These are phyloP conservation scores for Perkinsus chesapeaki DNA, from an alignment of 169 alveolate species.

Conservation along the genomic window DNA sequence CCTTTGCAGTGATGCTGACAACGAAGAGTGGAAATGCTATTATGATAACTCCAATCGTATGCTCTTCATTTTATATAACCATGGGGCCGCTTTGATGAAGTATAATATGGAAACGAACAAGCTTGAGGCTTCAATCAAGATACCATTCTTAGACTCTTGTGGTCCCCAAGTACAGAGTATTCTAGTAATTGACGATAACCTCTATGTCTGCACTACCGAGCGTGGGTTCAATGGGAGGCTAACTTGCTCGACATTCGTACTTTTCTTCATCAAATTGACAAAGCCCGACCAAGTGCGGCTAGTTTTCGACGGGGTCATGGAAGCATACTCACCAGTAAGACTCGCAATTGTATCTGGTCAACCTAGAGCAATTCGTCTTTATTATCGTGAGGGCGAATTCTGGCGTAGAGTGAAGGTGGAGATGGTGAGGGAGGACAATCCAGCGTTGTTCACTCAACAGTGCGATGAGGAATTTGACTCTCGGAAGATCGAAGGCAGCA, in stretches of 20 bases:
- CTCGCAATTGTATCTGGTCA: no score
- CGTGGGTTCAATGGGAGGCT: no score
- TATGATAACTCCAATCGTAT: not conserved
- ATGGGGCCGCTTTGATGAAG: not conserved
- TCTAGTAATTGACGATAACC: no score
- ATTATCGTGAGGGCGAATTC: not conserved
- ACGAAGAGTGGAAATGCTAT: not conserved
- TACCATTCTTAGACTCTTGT: not conserved
- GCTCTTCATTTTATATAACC: not conserved
- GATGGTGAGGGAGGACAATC: not conserved
- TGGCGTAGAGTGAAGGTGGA: not conserved
- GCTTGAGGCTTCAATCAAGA: not conserved
- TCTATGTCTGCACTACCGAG: no score
- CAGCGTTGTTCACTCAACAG: not conserved
- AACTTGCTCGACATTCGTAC: no score
- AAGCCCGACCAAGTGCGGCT: no score
- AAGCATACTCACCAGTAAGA: no score
- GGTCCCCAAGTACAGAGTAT: no score
- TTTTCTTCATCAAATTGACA: no score
- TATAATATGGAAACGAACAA: not conserved
- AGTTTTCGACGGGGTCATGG: no score
- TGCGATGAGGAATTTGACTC: not conserved
- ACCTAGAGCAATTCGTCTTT: no score
- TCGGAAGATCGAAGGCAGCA: not conserved
- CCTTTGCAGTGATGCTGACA: not conserved